A percentile compares a stretch with the other conserved stretches of the same genome.
These are phyloP conservation scores for Penicillium bialowiezense DNA, from an alignment of 495 filamentous ascomycete species.

Conservation along the genomic window DNA sequence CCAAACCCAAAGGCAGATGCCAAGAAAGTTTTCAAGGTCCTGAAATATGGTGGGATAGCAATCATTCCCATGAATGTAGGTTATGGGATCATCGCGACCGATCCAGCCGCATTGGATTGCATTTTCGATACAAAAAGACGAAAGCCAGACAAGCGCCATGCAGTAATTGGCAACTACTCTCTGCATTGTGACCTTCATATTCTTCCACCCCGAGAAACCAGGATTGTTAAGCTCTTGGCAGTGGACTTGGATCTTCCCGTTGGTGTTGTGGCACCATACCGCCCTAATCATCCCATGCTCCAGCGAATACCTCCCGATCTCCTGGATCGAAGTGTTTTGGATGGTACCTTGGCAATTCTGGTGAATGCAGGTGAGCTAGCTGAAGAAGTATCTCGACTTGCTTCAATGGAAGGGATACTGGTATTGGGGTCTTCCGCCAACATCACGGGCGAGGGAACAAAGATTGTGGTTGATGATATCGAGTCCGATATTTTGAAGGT, in stretches of 20 bases:
- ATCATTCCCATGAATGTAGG: slow-evolving; percentile 26
- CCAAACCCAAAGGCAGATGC: slow-evolving; percentile 13
- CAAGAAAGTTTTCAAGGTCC: slow-evolving; percentile 16
- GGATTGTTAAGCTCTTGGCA: slow-evolving; percentile 18
- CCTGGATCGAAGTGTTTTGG: slow-evolving; percentile 11
- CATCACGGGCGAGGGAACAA: slow-evolving; percentile 24
- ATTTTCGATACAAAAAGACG: slow-evolving; percentile 19
- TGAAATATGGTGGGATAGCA: slow-evolving; percentile 21
- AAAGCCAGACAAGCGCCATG: slow-evolving; percentile 22
- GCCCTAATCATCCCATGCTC: slow-evolving; percentile 14
- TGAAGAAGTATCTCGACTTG: slow-evolving; percentile 22
- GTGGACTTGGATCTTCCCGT: slow-evolving; percentile 22
- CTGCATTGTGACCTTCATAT: slow-evolving; percentile 18
- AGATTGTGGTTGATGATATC: slow-evolving; percentile 27
- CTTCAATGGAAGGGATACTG: slow-evolving; percentile 10
- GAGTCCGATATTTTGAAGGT: slow-evolving; percentile 22
- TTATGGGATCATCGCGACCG: slow-evolving; percentile 20
- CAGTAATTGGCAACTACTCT: slow-evolving; percentile 22
- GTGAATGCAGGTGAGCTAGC: slow-evolving; percentile 24
- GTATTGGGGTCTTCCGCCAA: slow-evolving; percentile 30
- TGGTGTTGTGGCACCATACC: slow-evolving; percentile 23
- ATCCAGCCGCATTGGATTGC: slow-evolving; percentile 12
- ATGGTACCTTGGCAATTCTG: slow-evolving; percentile 24
- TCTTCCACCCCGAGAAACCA: slow-evolving; percentile 4
- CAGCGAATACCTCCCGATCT: slow-evolving; percentile 1